Percentiles rank a stretch among this genome's conserved stretches.
Evolutionary conservation across 306 rosid species (phyloP).

Genomic region (Sindora glabra): DNA sequence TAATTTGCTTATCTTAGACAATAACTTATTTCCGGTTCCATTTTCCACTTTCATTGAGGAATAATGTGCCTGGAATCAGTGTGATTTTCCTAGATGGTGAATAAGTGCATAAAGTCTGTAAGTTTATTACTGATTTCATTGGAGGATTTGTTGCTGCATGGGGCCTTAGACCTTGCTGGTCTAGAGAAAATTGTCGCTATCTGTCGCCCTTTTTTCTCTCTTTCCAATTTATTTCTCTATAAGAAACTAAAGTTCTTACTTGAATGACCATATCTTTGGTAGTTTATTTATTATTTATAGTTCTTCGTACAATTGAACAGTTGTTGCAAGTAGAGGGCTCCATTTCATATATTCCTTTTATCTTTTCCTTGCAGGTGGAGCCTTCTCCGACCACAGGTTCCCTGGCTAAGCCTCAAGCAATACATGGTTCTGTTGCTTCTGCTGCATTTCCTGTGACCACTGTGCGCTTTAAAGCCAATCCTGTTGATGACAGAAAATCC

Average conservation of each 20-base stretch:
- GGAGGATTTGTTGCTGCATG: constrained; percentile 13
- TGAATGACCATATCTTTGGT: neutral
- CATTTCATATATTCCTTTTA: constrained; percentile 5
- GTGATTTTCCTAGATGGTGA: constrained; percentile 4
- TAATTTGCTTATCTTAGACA: constrained; percentile 8
- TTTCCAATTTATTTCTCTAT: constrained; percentile 6
- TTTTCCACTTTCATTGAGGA: neutral
- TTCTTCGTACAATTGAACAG: neutral
- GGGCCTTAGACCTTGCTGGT: too few relatives aligned
- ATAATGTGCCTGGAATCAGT: neutral
- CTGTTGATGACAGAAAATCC: constrained; percentile 43
- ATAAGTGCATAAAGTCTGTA: constrained; percentile 7
- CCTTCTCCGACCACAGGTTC: constrained; percentile 99
- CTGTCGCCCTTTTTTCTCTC: neutral
- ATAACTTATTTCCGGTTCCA: constrained; percentile 18
- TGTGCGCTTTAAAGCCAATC: constrained; percentile 34
- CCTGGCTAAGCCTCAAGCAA: constrained; percentile 50
- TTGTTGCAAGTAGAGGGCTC: constrained; percentile 1
- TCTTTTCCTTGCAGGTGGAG: constrained; percentile 61
- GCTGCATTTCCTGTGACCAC: constrained; percentile 41
- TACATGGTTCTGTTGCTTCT: constrained; percentile 34
- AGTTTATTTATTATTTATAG: neutral
- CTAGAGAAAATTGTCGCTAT: neutral
- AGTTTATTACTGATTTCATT: constrained; percentile 10
- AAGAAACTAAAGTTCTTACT: neutral